phyloP scores from a whole-genome alignment of 2,329 filamentous ascomycete species.

The Hawksworthiomyces lignivorus region DNA sequence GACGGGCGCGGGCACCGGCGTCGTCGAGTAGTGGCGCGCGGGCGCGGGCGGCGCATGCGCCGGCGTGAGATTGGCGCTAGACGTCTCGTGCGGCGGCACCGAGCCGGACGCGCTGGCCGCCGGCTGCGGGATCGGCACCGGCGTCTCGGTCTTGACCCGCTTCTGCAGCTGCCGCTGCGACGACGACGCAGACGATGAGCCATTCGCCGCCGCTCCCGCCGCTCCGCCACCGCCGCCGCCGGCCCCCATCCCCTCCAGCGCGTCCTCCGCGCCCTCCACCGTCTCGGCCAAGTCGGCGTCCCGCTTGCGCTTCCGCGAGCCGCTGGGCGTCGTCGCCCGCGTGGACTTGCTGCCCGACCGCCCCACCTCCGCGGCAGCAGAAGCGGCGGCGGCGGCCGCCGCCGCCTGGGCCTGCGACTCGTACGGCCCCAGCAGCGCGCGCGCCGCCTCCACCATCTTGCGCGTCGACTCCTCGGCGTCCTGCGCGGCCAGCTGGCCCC shows the following conservation, averaged over 20 bases:
- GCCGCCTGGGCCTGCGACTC: conserved; percentile 4
- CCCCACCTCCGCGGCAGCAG: neutral
- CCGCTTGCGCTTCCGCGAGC: conserved; percentile 26
- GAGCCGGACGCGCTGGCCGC: conserved; percentile 13
- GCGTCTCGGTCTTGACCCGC: conserved; percentile 31
- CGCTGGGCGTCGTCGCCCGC: conserved; percentile 3
- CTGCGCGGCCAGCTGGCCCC: conserved; percentile 53
- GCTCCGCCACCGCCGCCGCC: no score
- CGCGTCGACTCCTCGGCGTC: conserved; percentile 41
- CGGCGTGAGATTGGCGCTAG: no score
- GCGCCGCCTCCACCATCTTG: conserved; percentile 23
- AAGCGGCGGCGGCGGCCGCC: conserved; percentile 1
- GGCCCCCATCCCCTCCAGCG: neutral
- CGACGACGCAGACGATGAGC: neutral
- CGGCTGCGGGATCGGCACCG: conserved; percentile 27
- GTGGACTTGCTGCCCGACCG: neutral
- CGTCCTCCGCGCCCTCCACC: conserved; percentile 5
- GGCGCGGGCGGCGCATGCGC: conserved; percentile 11
- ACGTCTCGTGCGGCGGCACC: conserved; percentile 15
- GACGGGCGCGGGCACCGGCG: conserved; percentile 26
- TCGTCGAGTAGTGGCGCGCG: conserved; percentile 18
- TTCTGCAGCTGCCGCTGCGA: conserved; percentile 22
- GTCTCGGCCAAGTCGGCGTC: conserved; percentile 19
- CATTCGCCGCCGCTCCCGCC: neutral
- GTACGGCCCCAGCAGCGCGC: conserved; percentile 20